Percentiles rank a stretch among this genome's conserved stretches.
These are phyloP conservation scores for Coemansia sp. DNA, from an alignment of 192 early-diverging fungal species.

Conservation along the genomic window DNA sequence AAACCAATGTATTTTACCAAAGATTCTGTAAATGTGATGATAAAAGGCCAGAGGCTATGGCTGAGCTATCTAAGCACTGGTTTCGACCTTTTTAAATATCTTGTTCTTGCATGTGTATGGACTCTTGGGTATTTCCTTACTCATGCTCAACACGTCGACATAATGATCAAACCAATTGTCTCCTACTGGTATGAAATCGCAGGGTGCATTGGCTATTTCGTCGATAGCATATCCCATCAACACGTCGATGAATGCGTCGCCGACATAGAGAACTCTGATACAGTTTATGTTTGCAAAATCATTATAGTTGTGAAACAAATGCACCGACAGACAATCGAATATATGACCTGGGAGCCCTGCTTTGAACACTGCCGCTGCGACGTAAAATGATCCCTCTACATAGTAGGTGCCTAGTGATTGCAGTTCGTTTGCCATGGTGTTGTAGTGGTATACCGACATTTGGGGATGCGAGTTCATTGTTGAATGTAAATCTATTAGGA, in stretches of 20 bases:
- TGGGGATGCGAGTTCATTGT: neutral
- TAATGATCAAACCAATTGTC: neutral
- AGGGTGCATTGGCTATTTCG: neutral
- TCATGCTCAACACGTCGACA: neutral
- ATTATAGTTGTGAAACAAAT: neutral
- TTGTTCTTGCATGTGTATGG: neutral
- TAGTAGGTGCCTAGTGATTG: neutral
- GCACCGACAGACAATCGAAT: neutral
- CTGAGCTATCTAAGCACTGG: neutral
- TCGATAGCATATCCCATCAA: neutral
- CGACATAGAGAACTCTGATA: neutral
- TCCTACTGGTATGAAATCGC: neutral
- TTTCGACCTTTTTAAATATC: neutral
- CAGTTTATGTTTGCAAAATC: neutral
- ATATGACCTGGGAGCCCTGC: neutral
- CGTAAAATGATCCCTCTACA: neutral
- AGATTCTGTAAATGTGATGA: neutral
- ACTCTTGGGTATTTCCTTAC: neutral
- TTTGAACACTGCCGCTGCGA: neutral
- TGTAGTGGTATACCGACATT: constrained; percentile 1
- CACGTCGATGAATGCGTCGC: neutral
- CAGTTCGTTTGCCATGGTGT: neutral
- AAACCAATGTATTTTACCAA: neutral
- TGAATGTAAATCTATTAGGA: neutral
- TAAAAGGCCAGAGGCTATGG: neutral